Base-by-base conservation (phyloP, 495 filamentous ascomycete genomes). In the Niebla homalea region DNA sequence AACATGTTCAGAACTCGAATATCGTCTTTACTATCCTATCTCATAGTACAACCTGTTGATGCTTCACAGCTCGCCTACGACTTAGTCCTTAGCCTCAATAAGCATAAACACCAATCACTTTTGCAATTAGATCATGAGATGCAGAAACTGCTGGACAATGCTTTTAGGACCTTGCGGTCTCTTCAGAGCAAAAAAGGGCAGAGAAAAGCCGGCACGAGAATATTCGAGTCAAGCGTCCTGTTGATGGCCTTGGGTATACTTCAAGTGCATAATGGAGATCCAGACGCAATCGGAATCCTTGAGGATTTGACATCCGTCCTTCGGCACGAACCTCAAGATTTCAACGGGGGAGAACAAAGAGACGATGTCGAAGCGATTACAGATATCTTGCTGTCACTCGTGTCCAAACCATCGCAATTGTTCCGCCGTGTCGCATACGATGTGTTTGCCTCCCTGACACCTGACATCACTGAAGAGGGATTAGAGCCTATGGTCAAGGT, bases 261-360 rank as follows among this genome's bases (percentile, higher is more conserved):
- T 26, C 86, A 94, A 59, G 73, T 94, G n/a, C 90, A 92, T 66
- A 84, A 87, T 57, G 85, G 84, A 18, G 87, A 93, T 50, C 73
- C 83, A 0, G 92, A 97, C 56, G 85, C 89, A 5, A 71, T 87
- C 1, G 74, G 73, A 3, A 78, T 89, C 53, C 72, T 92, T 6
- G 75, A 83, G 16, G 87, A 94, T 57, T 63, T 94, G 10, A 75
- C 82, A 53, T 70, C 84, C 43, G 81, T 81, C 48, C 65, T 76
- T 63, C 18, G 16, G 15, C 20, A 5, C 6, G n/a, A 26, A 48
- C 60, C 75, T 57, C 32, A 69, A 64, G 47, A 64, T 58, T 60
- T 68, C 59, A 76, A 78, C 51, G 67, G 67, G 46, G 63, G 68
- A n/a, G 70, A 72, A 23, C 68, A 70, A 11, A 75, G 77, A 15